Evolutionary conservation across 108 stramenopile species (phyloP), one percentile per base, ranked within the genome.

Genomic region (Fragilaria radians): DNA sequence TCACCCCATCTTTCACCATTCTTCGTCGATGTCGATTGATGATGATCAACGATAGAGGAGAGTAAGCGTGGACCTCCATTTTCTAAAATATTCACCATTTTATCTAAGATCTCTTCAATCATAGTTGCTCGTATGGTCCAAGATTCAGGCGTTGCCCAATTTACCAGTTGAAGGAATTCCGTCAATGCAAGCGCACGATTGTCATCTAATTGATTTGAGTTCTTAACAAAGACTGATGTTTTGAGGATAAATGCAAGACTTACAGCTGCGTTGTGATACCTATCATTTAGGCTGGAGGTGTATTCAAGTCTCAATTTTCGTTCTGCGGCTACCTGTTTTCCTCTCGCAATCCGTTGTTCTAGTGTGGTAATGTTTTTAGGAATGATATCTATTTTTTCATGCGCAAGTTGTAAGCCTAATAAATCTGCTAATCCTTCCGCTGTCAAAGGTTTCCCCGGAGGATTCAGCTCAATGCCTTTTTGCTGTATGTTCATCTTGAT

Each of bases 231-330:
- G 22, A 62, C 48, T 36, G 52, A 59, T 26, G 66, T 67, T 34
- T 72, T 72, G n/a, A 67, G 31, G 14, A 53, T 55, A 32, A 73
- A 73, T 21, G 68, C 63, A 28, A 73, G 61, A 59, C 63, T 65
- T 53, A 65, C 54, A 18, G 66, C 71, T 30, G 66, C 71, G 45
- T 72, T 67, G 23, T 72, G 71, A 32, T 59, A 72, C 26, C 61
- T 46, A 48, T 72, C 71, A 54, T 72, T 72, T 30, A 66, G 45
- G 9, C 48, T 22, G 24, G 61, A 61, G 14, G 21, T 17, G 36
- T 62, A 62, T 32, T 67, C 52, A 47, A 61, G 61, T 59, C 66
- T 57, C 9, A 52, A 52, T 46, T 18, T 34, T 52, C 67, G 67
- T 23, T 47, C 24, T 31, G 7, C n/a, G n/a, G 71, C 71, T 3